phyloP scores from a whole-genome alignment of 1,284 basidiomycete genomes.

The Singerocomus inundabilis region DNA sequence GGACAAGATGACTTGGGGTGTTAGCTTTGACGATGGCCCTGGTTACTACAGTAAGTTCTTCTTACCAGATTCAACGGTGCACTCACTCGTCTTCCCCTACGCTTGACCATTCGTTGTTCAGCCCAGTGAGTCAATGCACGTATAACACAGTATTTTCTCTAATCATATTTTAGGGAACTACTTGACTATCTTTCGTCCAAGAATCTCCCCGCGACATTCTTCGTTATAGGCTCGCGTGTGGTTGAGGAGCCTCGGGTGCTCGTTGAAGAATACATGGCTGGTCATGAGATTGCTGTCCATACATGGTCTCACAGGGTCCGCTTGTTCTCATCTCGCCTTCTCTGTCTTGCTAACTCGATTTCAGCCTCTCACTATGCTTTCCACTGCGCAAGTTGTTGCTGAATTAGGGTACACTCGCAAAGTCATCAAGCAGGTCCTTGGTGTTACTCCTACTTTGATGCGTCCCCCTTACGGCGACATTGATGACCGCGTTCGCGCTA shows the following conservation, averaged over 20 bases:
- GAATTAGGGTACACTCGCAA: slow-evolving; percentile 92
- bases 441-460: slow-evolving; percentile 77
- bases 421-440: slow-evolving; percentile 73
- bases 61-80: background rate
- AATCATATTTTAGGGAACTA: slow-evolving; percentile 46
- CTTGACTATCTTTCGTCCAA: slow-evolving; percentile 69
- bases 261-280: slow-evolving; percentile 80
- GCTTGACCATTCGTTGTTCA: slow-evolving; percentile 24
- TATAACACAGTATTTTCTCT: slow-evolving; percentile 18
- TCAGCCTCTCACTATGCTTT: slow-evolving; percentile 76
- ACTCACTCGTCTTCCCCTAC: background rate
- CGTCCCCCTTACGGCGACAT: slow-evolving; percentile 63
- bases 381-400: slow-evolving; percentile 87
- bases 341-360: slow-evolving; percentile 1
- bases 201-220: slow-evolving; percentile 82
- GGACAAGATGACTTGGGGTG: slow-evolving; percentile 77
- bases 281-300: slow-evolving; percentile 79
- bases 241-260: slow-evolving; percentile 78
- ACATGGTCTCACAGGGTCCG: slow-evolving; percentile 74
- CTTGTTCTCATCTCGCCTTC: slow-evolving; percentile 1
- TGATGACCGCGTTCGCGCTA: slow-evolving; percentile 87
- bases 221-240: slow-evolving; percentile 88
- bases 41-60: slow-evolving; percentile 67
- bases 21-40: slow-evolving; percentile 85
- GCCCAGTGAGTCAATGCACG: slow-evolving; percentile 42